Conservation (phyloP, 2,329 filamentous ascomycete species). For the Aspergillus amoenus region DNA sequence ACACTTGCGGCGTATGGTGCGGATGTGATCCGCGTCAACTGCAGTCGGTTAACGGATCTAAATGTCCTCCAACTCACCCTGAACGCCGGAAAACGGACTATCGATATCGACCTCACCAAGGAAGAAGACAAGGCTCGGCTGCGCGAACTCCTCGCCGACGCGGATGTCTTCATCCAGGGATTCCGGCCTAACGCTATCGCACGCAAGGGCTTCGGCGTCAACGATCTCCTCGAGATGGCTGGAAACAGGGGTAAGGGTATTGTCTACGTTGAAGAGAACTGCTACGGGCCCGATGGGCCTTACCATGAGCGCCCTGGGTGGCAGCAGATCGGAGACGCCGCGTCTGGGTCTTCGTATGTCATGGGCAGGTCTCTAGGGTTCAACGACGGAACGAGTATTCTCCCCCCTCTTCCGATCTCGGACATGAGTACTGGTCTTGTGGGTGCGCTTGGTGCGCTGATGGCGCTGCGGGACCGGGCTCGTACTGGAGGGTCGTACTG, state of each 20-base stretch:
- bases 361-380: conserved; percentile 28
- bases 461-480: not conserved
- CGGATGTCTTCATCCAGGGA: conserved; percentile 55
- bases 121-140: conserved; percentile 40
- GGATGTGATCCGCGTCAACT: conserved; percentile 49
- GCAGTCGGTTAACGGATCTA: conserved; percentile 10
- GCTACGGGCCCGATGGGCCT: conserved; percentile 50
- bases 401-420: not conserved
- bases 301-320: conserved; percentile 48
- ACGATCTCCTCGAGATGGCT: conserved; percentile 36
- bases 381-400: not conserved
- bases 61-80: conserved; percentile 6
- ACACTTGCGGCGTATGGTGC: conserved; percentile 48
- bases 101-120: conserved; percentile 47
- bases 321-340: conserved; percentile 51
- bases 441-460: not conserved
- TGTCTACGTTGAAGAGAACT: conserved; percentile 50
- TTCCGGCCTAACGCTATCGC: conserved; percentile 47
- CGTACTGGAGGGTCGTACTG: conserved; percentile 16
- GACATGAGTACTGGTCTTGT: not conserved
- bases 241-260: conserved; percentile 42
- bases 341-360: conserved; percentile 34
- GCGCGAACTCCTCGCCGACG: conserved; percentile 45
- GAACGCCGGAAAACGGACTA: conserved; percentile 14
- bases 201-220: conserved; percentile 3